Evolutionary conservation across 148 eudicot genomes (phyloP).

Genomic region (Salicornia ramosissima): DNA sequence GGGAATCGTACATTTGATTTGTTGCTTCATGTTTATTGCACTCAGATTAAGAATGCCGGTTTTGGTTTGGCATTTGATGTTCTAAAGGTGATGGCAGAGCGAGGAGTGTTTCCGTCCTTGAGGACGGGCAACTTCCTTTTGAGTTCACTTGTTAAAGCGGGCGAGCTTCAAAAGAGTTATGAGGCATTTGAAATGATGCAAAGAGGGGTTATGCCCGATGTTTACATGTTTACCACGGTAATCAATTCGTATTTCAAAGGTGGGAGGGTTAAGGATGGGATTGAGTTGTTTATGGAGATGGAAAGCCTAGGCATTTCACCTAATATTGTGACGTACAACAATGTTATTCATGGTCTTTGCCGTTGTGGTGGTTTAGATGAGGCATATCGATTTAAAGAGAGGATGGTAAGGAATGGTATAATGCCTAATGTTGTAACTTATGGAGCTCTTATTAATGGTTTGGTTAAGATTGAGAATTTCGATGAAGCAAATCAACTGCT

Average conservation of each 20-base stretch:
- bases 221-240: slow-evolving; percentile 53
- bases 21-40: slow-evolving; percentile 68
- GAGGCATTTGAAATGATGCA: slow-evolving; percentile 54
- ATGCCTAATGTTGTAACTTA: slow-evolving; percentile 57
- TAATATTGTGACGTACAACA: slow-evolving; percentile 70
- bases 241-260: slow-evolving; percentile 63
- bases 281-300: slow-evolving; percentile 59
- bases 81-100: slow-evolving; percentile 37
- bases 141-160: slow-evolving; percentile 65
- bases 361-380: slow-evolving; percentile 47
- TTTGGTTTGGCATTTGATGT: slow-evolving; percentile 48
- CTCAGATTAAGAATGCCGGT: slow-evolving; percentile 46
- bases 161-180: slow-evolving; percentile 49
- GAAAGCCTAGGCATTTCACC: slow-evolving; percentile 51
- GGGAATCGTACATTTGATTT: slow-evolving; percentile 50
- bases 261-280: slow-evolving; percentile 60
- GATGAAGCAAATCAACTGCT: slow-evolving; percentile 55
- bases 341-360: slow-evolving; percentile 67
- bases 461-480: slow-evolving; percentile 46
- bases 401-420: slow-evolving; percentile 51
- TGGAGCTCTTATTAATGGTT: slow-evolving; percentile 64
- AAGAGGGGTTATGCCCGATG: slow-evolving; percentile 47
- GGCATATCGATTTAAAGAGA: slow-evolving; percentile 59
- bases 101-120: slow-evolving; percentile 56
- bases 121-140: slow-evolving; percentile 60